A percentile compares a stretch with the other conserved stretches of the same genome.
phyloP scores from a whole-genome alignment of 768 basidiomycete species.

The Boletus sp. region DNA sequence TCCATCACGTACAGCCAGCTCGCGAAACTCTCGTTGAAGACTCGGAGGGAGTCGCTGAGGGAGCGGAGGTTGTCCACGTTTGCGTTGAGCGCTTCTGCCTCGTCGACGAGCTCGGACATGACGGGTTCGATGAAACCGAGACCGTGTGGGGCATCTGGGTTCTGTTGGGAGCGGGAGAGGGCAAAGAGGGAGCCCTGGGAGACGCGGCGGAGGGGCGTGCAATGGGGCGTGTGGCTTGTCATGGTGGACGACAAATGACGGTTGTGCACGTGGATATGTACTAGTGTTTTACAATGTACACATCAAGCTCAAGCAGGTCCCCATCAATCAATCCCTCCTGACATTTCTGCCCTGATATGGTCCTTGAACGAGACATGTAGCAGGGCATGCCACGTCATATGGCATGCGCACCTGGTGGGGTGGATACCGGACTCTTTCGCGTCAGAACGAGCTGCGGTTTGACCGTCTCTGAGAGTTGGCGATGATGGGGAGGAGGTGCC shows the following conservation, averaged over 20 bases:
- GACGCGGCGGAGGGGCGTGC: conserved; percentile 83
- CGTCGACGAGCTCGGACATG: conserved; percentile 83
- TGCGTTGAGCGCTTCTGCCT: conserved; percentile 73
- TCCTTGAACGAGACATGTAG: not conserved
- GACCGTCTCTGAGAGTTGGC: too few species aligned
- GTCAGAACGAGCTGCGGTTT: not conserved
- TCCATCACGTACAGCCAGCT: conserved; percentile 89
- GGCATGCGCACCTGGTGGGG: not conserved
- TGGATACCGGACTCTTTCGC: not conserved
- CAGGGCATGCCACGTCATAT: not conserved
- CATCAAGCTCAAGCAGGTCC: not conserved
- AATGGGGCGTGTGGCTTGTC: conserved; percentile 39
- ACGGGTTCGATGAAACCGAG: conserved; percentile 84
- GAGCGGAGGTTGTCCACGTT: conserved; percentile 70
- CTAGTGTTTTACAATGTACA: not conserved
- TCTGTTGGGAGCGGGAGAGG: conserved; percentile 67
- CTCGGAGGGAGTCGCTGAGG: conserved; percentile 71
- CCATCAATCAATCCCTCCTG: not conserved
- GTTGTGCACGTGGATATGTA: too few species aligned
- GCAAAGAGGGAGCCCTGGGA: conserved; percentile 90
- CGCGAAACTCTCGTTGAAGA: conserved; percentile 92
- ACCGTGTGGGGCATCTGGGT: conserved; percentile 75
- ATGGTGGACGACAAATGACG: not conserved
- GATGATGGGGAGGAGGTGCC: too few species aligned
- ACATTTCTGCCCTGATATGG: not conserved